These are phyloP conservation scores for Lupinus albus DNA, from an alignment of 306 rosid species.

Conservation along the genomic window DNA sequence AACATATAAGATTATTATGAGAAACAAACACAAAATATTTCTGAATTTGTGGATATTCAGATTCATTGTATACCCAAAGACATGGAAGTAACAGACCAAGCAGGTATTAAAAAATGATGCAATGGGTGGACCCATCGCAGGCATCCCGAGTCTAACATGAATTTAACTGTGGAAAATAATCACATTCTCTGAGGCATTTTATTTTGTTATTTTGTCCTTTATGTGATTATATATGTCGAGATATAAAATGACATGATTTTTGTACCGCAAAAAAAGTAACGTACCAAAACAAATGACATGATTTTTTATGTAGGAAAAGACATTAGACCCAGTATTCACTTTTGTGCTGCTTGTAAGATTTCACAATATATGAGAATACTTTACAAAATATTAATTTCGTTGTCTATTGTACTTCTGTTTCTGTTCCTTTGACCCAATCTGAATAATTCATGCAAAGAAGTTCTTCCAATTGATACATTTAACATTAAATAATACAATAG, in stretches of 20 bases:
- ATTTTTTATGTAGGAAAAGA: slow-evolving; percentile 55
- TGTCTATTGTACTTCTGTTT: slow-evolving; percentile 30
- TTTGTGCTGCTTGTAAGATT: slow-evolving; percentile 37
- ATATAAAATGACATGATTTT: slow-evolving; percentile 47
- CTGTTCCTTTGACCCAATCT: not conserved
- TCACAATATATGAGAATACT: slow-evolving; percentile 37
- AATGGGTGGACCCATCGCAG: no score
- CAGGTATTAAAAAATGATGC: no score
- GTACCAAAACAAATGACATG: no score
- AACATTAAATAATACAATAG: not conserved
- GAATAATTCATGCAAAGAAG: not conserved
- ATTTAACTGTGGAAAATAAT: slow-evolving; percentile 73
- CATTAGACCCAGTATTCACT: slow-evolving; percentile 36
- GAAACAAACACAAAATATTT: no score
- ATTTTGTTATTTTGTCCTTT: slow-evolving; percentile 33
- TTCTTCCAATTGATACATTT: not conserved
- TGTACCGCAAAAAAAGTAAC: no score
- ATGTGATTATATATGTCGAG: slow-evolving; percentile 53
- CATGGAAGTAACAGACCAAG: no score
- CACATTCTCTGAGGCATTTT: slow-evolving; percentile 34
- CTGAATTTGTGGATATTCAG: no score
- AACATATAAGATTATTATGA: no score
- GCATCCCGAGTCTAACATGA: no score
- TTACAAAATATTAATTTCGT: slow-evolving; percentile 27
- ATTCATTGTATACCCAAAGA: no score